Percentiles rank a stretch among this genome's conserved stretches.
Evolutionary conservation across 345 rosid genomes (phyloP).

Genomic region (Camelina sativa): DNA sequence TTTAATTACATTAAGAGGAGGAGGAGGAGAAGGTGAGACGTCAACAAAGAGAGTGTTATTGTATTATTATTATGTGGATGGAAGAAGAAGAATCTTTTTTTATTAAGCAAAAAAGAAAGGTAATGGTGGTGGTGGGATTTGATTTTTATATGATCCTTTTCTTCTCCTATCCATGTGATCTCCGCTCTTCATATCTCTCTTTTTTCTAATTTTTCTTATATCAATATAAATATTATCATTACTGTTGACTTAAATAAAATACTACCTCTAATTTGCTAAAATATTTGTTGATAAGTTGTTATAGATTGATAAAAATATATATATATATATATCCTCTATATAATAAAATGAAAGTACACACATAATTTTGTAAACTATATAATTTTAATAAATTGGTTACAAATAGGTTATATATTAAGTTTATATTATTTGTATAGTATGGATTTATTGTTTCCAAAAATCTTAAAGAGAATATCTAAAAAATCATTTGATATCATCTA

Average conservation of each 20-base stretch:
- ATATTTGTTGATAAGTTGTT: too few relatives aligned
- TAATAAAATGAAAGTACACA: too few relatives aligned
- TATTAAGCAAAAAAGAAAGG: constrained; percentile 25
- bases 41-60: constrained; percentile 3
- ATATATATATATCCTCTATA: too few relatives aligned
- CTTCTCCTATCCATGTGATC: constrained; percentile 31
- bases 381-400: too few relatives aligned
- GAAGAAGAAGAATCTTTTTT: constrained; percentile 32
- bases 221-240: constrained; percentile 5
- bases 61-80: constrained; percentile 16
- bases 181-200: constrained; percentile 26
- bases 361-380: too few relatives aligned
- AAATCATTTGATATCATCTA: too few relatives aligned
- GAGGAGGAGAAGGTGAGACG: constrained; percentile 35
- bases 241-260: constrained; percentile 19
- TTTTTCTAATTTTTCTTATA: background rate
- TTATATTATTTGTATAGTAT: too few relatives aligned
- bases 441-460: too few relatives aligned
- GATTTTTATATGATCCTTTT: constrained; percentile 23
- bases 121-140: background rate
- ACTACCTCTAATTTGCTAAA: too few relatives aligned
- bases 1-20: background rate
- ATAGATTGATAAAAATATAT: too few relatives aligned
- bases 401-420: too few relatives aligned
- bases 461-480: too few relatives aligned